phyloP scores from a whole-genome alignment of 2,329 filamentous ascomycete species.

The Colletotrichum sp. region DNA sequence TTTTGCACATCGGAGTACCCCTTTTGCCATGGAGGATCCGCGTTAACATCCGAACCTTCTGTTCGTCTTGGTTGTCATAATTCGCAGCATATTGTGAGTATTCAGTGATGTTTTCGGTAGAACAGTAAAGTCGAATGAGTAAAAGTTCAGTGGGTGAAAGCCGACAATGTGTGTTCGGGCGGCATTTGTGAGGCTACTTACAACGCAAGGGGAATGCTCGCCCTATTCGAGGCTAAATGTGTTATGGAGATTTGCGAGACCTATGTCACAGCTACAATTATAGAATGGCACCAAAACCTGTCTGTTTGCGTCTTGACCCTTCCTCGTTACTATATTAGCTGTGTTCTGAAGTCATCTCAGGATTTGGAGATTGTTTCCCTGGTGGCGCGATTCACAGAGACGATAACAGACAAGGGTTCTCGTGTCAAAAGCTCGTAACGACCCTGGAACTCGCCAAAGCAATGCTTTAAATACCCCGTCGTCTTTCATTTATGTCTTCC shows the following conservation, averaged over 20 bases:
- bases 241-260: not conserved
- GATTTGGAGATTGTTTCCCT: not conserved
- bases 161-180: not conserved
- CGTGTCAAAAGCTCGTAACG: no score
- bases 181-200: not conserved
- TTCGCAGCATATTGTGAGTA: not conserved
- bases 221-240: not conserved
- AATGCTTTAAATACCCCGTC: rapidly evolving
- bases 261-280: rapidly evolving
- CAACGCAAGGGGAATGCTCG: not conserved
- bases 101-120: not conserved
- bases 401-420: no score
- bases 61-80: not conserved
- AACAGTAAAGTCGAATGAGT: not conserved
- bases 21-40: not conserved
- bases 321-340: not conserved
- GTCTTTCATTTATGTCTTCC: no score
- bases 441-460: no score
- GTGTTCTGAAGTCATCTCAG: not conserved
- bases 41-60: not conserved
- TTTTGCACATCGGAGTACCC: not conserved
- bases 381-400: no score
- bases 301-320: not conserved
- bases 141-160: not conserved
- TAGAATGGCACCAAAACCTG: rapidly evolving